phyloP scores from a whole-genome alignment of 1,284 basidiomycete genomes.

The Schizophyllum commune region DNA sequence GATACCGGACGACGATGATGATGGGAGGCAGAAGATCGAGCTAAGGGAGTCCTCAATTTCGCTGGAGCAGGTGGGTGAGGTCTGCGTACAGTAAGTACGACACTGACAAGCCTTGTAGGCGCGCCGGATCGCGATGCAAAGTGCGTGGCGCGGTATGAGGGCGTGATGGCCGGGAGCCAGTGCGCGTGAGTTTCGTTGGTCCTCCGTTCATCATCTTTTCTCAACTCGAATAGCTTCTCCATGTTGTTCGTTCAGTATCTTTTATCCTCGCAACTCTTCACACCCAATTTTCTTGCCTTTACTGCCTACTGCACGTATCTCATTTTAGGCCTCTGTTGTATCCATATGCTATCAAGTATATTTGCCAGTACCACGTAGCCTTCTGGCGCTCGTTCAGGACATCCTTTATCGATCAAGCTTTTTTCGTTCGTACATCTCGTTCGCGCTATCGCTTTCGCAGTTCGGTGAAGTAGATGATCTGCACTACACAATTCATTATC shows the following conservation, averaged over 20 bases:
- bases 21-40: conserved; percentile 63
- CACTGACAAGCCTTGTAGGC: conserved; percentile 32
- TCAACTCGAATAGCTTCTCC: not conserved
- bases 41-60: conserved; percentile 77
- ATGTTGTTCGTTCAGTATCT: not conserved
- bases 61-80: conserved; percentile 68
- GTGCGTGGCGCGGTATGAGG: conserved; percentile 58
- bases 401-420: not conserved
- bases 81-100: conserved; percentile 3
- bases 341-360: not conserved
- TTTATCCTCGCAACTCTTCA: not conserved
- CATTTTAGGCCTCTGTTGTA: not conserved
- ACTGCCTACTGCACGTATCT: conserved; percentile 1
- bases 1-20: conserved; percentile 27
- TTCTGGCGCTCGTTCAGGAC: not conserved
- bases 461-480: not conserved
- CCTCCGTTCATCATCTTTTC: not conserved
- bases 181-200: not conserved
- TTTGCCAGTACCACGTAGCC: not conserved
- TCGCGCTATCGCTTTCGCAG: not conserved
- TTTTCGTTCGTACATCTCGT: not conserved
- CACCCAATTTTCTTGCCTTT: conserved; percentile 1
- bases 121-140: conserved; percentile 65
- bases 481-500: not conserved
- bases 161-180: conserved; percentile 23